These are phyloP conservation scores for Cantharellus cinnabarinus DNA, from an alignment of 768 basidiomycete species.

Conservation along the genomic window DNA sequence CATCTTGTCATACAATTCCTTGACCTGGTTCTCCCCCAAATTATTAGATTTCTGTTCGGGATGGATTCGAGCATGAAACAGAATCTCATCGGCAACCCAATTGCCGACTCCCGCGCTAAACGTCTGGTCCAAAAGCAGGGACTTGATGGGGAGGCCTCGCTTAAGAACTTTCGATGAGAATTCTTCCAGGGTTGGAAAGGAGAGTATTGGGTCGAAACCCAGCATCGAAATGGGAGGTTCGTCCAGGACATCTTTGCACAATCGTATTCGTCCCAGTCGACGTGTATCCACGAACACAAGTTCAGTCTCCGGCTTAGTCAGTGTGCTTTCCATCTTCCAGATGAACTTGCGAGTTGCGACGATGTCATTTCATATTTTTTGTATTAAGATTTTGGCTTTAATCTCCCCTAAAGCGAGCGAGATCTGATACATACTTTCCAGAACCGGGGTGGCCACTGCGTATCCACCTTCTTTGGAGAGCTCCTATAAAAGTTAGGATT, in stretches of 20 bases:
- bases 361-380: conserved; percentile 29
- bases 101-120: conserved; percentile 70
- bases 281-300: conserved; percentile 56
- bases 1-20: conserved; percentile 31
- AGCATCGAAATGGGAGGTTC: conserved; percentile 54
- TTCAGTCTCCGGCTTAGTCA: conserved; percentile 14
- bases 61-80: conserved; percentile 55
- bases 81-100: conserved; percentile 63
- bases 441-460: no score
- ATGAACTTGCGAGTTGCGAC: conserved; percentile 47
- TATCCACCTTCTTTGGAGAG: no score
- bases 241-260: conserved; percentile 31
- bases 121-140: conserved; percentile 55
- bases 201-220: conserved; percentile 59
- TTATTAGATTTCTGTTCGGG: conserved; percentile 46
- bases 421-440: no score
- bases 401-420: no score
- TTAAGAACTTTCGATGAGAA: conserved; percentile 3
- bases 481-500: no score
- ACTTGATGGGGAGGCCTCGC: conserved; percentile 21
- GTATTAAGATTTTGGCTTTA: no score
- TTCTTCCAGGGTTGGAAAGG: conserved; percentile 26
- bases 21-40: conserved; percentile 30
- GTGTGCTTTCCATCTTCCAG: conserved; percentile 25
- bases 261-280: conserved; percentile 47